A percentile compares a stretch with the other conserved stretches of the same genome.
These are phyloP conservation scores for Fagopyrum tataricum DNA, from an alignment of 148 eudicot genomes.

Conservation along the genomic window DNA sequence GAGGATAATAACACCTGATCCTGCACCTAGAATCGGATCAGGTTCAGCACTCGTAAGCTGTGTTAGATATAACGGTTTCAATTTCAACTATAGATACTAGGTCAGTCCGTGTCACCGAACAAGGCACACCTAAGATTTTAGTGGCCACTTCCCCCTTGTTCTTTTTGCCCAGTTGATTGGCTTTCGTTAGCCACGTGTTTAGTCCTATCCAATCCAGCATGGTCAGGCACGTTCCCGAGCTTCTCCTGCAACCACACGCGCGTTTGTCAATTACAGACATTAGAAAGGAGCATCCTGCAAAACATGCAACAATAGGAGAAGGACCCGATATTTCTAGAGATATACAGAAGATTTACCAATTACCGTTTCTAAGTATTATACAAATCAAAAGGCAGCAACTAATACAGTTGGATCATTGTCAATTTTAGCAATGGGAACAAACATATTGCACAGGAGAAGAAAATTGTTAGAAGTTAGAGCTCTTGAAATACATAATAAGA, in stretches of 20 bases:
- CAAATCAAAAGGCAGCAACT: no score
- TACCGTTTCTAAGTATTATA: not conserved
- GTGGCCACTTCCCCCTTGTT: conserved; percentile 32
- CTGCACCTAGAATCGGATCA: conserved; percentile 27
- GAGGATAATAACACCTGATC: conserved; percentile 10
- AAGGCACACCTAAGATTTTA: conserved; percentile 21
- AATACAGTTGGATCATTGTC: not conserved
- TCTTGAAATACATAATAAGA: not conserved
- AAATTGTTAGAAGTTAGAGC: not conserved
- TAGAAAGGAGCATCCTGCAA: no score
- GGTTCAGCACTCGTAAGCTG: conserved; percentile 19
- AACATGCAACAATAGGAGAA: no score
- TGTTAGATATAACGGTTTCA: conserved; percentile 17
- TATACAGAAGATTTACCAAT: no score
- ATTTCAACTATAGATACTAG: conserved; percentile 18
- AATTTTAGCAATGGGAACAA: not conserved
- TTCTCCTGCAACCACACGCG: conserved; percentile 53
- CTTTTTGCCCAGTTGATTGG: conserved; percentile 31
- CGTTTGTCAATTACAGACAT: not conserved
- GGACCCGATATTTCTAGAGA: no score
- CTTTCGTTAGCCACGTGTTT: conserved; percentile 27
- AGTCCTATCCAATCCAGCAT: conserved; percentile 31
- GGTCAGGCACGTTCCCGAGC: conserved; percentile 60
- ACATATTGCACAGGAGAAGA: not conserved
- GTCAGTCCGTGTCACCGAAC: conserved; percentile 45